Base-by-base conservation (phyloP, 169 alveolate species). In the Eimeria sp. region DNA sequence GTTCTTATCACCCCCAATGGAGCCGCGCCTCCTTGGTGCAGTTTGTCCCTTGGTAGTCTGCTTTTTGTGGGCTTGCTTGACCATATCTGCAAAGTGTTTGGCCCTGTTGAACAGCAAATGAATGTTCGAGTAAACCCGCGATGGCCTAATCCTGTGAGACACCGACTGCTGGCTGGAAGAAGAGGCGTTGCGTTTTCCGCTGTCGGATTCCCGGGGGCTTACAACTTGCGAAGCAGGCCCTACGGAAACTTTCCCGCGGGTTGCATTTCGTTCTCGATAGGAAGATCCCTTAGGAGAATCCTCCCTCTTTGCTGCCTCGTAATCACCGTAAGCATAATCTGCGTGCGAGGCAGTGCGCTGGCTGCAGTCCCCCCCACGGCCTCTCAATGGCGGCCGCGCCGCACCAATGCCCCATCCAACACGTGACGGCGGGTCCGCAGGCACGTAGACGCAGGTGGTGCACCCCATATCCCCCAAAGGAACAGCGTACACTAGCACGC, bases 381-480 rank as follows among this genome's bases (percentile, higher is more conserved):
- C 92, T 49, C 96, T 54, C 13, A n/a, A 61, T 14, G 96, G 94
- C 0, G 89, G 63, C 51, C 80, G 88, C 45, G 96, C 96, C 14
- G 90, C 82, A 10, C 94, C 96, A 22, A 93, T 73, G 6, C 96
- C 96, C 96, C 96, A 93, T 5, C 96, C 96, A 58, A 43, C 27
- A 10, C 96, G 96, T 20, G 94, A 93, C 34, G 94, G 94, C 22
- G 96, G 94, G 63, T 65, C 82, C 58, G 88, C 63, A 63, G 93
- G 89, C 87, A 83, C 20, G 70, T 93, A 84, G 16, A 83, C n/a
- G 61, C 83, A 88, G 14, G 94, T 67, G n/a, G 89, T 93, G 65
- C 96, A 93, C 6, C 89, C 92, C 84, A 73, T 47, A 34, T 54
- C 67, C 20, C 94, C 86, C 61, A 84, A 89, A 2, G 87, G 89